Base-by-base conservation (phyloP, 1,139 yeast species). In the Pichia sp. region DNA sequence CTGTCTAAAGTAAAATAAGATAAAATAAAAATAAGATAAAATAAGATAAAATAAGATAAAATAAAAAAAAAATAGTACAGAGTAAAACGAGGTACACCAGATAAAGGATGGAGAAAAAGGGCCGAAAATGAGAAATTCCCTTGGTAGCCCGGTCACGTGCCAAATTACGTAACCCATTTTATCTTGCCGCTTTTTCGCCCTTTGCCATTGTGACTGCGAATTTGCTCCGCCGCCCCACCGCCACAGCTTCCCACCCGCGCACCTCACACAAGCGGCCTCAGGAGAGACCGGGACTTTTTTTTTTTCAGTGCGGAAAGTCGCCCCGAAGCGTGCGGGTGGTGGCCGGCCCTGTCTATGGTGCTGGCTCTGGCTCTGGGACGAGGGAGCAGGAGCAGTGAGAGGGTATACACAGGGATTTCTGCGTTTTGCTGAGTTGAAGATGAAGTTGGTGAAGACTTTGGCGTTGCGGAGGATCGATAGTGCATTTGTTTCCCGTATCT, bases 171-270 rank as follows among this genome's bases (percentile, higher is more conserved):
- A 13, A 23, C 26, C 26, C 26, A 23, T 23, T 23, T 23, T 23
- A 23, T 23, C 26, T 23, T 23, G 26, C 26, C 26, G 26, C 26
- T 23, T 23, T 23, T 23, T 23, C 4, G 26, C 26, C 26, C 26
- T 23, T 23, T 23, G 26, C 26, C 26, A 23, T 23, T 23, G 26
- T 55, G 56, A 53, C 58, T 51, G 56, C 38, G 29, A 26, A 26
- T 23, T 48, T 50, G 3, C 2, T 3, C 10, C 11, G 6, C 11
- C 36, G n/a, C 29, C 7, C 4, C 26, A 23, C 26, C 8, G 2
- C 11, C 10, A 19, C 8, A 13, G 19, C 30, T 16, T n/a, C 26
- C 53, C 40, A 44, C 49, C 51, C 53, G 16, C 45, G 31, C 38
- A 36, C 52, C 50, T 23, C 55, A 45, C 50, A 32, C 47, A 45